Evolutionary conservation across 192 early-diverging fungal genomes (phyloP).

Genomic region (Linnemannia schmuckeri): DNA sequence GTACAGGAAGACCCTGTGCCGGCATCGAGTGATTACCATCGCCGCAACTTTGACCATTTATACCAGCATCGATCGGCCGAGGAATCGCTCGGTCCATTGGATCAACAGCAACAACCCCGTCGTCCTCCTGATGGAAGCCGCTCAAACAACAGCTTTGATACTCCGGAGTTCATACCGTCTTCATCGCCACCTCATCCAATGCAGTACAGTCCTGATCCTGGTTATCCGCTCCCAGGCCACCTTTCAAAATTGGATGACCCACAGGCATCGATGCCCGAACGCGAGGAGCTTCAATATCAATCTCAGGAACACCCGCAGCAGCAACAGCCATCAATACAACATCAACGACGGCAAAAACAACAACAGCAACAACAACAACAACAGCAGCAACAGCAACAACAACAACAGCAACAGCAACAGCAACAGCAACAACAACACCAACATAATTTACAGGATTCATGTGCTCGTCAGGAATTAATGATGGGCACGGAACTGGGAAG

Average conservation of each 20-base stretch:
- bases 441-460: background rate
- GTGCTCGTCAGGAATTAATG: background rate
- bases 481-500: conserved; percentile 9
- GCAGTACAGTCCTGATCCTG: background rate
- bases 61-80: background rate
- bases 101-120: background rate
- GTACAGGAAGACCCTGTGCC: background rate
- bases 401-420: background rate
- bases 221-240: background rate
- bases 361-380: background rate
- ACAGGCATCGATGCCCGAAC: background rate
- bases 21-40: background rate
- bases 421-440: background rate
- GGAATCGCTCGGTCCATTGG: no score
- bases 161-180: background rate
- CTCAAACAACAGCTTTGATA: background rate
- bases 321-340: background rate
- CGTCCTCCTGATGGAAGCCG: background rate
- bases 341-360: background rate
- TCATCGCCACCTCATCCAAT: background rate
- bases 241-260: background rate
- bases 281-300: background rate
- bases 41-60: background rate
- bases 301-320: background rate
- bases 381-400: background rate